These are phyloP conservation scores for Rubroboletus satanas DNA, from an alignment of 768 basidiomycete species.

Conservation along the genomic window DNA sequence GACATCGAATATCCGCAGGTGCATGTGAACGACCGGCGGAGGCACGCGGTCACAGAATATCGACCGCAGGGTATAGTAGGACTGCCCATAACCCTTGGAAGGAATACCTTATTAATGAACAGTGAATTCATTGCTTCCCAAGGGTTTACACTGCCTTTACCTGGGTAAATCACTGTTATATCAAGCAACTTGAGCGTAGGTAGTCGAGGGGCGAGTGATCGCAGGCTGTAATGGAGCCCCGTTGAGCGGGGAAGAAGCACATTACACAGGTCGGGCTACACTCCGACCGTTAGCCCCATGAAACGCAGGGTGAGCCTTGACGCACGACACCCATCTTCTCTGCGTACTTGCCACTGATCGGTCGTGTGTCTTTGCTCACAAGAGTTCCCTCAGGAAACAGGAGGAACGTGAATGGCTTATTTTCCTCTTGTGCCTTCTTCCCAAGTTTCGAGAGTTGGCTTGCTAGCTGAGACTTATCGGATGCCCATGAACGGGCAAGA, in stretches of 20 bases:
- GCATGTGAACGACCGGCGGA: slow-evolving; percentile 84
- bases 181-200: slow-evolving; percentile 82
- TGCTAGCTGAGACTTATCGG: slow-evolving; percentile 69
- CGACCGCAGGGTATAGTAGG: slow-evolving; percentile 84
- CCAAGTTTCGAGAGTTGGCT: slow-evolving; percentile 66
- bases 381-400: slow-evolving; percentile 97
- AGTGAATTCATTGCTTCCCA: background rate
- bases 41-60: slow-evolving; percentile 79
- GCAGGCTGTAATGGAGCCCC: slow-evolving; percentile 80
- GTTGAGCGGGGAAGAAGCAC: slow-evolving; percentile 90
- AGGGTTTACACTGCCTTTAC: slow-evolving; percentile 33
- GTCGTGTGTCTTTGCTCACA: slow-evolving; percentile 80
- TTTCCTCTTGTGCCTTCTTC: slow-evolving; percentile 58
- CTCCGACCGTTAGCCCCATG: slow-evolving; percentile 7
- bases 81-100: slow-evolving; percentile 75
- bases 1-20: slow-evolving; percentile 77
- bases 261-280: slow-evolving; percentile 74
- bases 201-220: slow-evolving; percentile 74
- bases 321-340: slow-evolving; percentile 86
- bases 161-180: slow-evolving; percentile 88
- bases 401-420: slow-evolving; percentile 74
- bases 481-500: slow-evolving; percentile 85
- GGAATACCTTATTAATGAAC: slow-evolving; percentile 57
- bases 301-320: slow-evolving; percentile 15
- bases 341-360: slow-evolving; percentile 81